A percentile compares a stretch with the other conserved stretches of the same genome.
phyloP scores from a whole-genome alignment of 2,329 filamentous ascomycete species.

The Fusarium sp. region DNA sequence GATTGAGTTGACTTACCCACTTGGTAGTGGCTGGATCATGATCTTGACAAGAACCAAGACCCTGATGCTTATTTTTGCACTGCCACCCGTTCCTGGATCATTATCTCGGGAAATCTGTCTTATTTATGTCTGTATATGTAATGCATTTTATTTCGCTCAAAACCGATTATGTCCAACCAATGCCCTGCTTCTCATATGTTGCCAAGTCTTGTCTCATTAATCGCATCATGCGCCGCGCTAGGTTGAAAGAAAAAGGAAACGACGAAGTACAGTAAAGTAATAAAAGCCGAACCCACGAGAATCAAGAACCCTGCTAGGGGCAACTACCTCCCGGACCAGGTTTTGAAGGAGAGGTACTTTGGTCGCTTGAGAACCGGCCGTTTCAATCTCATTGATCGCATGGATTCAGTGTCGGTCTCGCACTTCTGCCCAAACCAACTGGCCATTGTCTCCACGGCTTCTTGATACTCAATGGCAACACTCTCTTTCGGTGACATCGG shows the following conservation, averaged over 20 bases:
- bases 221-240: slow-evolving; percentile 30
- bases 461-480: slow-evolving; percentile 58
- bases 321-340: slow-evolving; percentile 47
- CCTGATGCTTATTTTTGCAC: slow-evolving; percentile 1
- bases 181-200: background rate
- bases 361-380: slow-evolving; percentile 47
- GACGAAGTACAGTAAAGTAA: background rate
- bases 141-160: slow-evolving; percentile 9
- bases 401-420: slow-evolving; percentile 51
- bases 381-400: slow-evolving; percentile 50
- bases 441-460: slow-evolving; percentile 54
- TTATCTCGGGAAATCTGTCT: background rate
- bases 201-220: slow-evolving; percentile 14
- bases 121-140: slow-evolving; percentile 20
- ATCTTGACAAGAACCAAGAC: background rate
- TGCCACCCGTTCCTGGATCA: slow-evolving; percentile 5
- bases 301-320: slow-evolving; percentile 5
- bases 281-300: background rate
- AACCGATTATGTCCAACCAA: slow-evolving; percentile 4
- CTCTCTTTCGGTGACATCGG: slow-evolving; percentile 57
- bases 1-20: background rate
- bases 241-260: slow-evolving; percentile 5
- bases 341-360: slow-evolving; percentile 46
- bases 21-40: background rate
- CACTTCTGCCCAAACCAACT: slow-evolving; percentile 54